Base-by-base conservation (phyloP, 345 rosid species). In the Citrus sp. region DNA sequence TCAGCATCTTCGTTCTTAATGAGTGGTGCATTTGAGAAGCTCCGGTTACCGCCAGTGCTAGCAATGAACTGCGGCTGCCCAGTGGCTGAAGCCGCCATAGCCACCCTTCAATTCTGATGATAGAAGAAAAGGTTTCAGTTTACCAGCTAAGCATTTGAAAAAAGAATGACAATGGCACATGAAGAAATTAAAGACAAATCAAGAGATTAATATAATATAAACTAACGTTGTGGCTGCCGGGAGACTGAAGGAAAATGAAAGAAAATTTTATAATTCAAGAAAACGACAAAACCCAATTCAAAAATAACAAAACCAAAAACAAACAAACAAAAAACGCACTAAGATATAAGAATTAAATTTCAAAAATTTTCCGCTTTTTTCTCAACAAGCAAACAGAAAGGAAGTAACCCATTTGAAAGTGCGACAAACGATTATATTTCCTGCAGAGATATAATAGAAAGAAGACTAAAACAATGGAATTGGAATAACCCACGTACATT, bases 11-110 rank as follows among this genome's bases (percentile, higher is more conserved):
- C 62, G 83, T 82, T 80, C 2, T 88, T 87, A 75, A 92, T 91
- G 72, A 95, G 83, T 0, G 99, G 99, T 24, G 91, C 82, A 80
- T 84, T 85, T 28, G 96, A 88, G 76, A 80, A 91, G 80, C 92
- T 87, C 83, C 83, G 80, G 46, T 80, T 89, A 34, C 94, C 97
- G n/a, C 94, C 97, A 19, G 86, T 79, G 77, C 95, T 85, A 7
- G 90, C 80, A 21, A 95, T 92, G 90, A 95, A 95, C 86, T 95
- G 98, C 4, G 98, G 89, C 56, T 77, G 90, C 81, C 54, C 87
- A 7, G 91, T 77, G 22, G 79, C 60, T n/a, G 89, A 38, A 54
- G 84, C 80, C 80, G 86, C 88, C 89, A 87, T 85, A 21, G 40
- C 77, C 13, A 40, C 18, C 55, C 21, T 68, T 59, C 9, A 30